Evolutionary conservation across 2,329 filamentous ascomycete species (phyloP), one percentile per base, ranked within the genome.

Genomic region (Pseudogymnoascus sp.): DNA sequence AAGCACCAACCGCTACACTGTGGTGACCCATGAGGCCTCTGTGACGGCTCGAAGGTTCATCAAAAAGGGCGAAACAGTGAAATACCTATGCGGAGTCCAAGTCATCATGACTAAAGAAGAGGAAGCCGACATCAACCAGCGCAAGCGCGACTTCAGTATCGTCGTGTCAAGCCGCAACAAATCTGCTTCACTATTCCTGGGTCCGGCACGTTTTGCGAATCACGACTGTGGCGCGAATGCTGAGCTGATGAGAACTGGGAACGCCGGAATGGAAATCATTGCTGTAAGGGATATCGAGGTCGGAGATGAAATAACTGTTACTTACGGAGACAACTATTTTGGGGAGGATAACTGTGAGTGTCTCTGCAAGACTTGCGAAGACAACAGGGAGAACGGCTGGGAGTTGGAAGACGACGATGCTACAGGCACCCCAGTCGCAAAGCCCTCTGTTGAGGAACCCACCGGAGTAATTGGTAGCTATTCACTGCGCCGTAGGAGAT

Each of bases 211-310:
- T 59, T 97, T 99, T 73, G 92, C 94, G 27, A 99, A 99, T 72
- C 94, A 99, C 75, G 94, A 99, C 74, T 99, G 94, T 76, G 83
- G 89, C 67, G 91, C 94, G 33, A 99, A 97, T 77, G 92, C 92
- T 7, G 85, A 87, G 71, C 82, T 99, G 48, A 87, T 90, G 68
- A 97, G 91, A 36, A 88, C 86, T 36, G 90, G 92, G 52, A 85
- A 87, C 62, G 87, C 92, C 63, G 91, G 91, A 36, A 97, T 99
- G 78, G 89, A 95, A 71, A 92, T 99, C 62, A 85, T 96, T 59
- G 91, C 94, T 2, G 85, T 86, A 35, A 85, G 87, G 67, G 82
- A 92, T 63, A 97, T 99, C 64, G 83, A 88, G 9, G 79, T 88
- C 0, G 94, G 92, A 3, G 92, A 99, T 64, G 94, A 99, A 74